phyloP scores from a whole-genome alignment of 345 rosid genomes.

The Gossypium herbaceum region DNA sequence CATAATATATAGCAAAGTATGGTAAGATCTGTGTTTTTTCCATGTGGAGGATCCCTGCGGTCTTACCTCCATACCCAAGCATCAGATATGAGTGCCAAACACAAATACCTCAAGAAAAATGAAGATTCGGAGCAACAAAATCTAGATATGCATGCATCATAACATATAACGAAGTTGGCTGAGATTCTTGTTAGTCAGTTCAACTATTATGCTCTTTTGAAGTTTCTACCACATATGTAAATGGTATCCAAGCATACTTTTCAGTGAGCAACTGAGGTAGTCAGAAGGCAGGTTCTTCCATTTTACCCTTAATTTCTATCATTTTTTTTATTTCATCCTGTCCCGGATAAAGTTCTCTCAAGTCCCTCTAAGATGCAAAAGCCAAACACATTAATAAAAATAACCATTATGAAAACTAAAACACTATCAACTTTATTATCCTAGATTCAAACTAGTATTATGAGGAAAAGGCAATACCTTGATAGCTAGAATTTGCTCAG shows the following conservation, averaged over 20 bases:
- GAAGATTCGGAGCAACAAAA: not conserved
- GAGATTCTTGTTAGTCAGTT: not conserved
- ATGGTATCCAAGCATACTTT: not conserved
- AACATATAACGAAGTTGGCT: not conserved
- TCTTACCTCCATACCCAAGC: not conserved
- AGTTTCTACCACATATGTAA: not conserved
- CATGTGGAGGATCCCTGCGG: not conserved
- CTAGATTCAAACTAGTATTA: not conserved
- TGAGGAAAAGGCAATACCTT: constrained; percentile 50
- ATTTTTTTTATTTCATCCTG: not conserved
- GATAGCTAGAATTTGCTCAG: constrained; percentile 89
- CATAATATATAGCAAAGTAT: not conserved
- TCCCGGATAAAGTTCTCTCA: not conserved
- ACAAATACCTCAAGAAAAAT: not conserved
- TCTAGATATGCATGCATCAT: not conserved
- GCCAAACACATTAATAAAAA: not conserved
- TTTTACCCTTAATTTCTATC: not conserved
- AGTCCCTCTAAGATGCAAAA: not conserved
- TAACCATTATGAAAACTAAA: not conserved
- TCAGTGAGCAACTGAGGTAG: not conserved
- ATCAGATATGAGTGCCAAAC: not conserved
- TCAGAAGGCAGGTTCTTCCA: not conserved
- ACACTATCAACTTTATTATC: not conserved
- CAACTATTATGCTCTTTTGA: not conserved
- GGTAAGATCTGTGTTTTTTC: too few relatives aligned